These are phyloP conservation scores for Nadsonia starkeyi-henricii DNA, from an alignment of 1,139 yeast species.

Conservation along the genomic window DNA sequence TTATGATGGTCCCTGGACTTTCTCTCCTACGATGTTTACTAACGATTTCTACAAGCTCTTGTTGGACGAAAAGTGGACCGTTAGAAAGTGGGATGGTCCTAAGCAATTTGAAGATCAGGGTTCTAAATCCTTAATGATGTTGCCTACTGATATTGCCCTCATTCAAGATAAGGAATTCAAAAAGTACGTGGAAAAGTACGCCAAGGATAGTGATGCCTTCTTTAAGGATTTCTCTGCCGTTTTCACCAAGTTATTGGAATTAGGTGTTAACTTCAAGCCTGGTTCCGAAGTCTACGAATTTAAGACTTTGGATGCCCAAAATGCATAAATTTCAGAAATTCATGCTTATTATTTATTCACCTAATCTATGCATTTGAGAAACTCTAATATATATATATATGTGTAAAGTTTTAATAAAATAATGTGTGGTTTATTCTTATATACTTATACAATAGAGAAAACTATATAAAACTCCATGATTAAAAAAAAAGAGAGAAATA, in stretches of 20 bases:
- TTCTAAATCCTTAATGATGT: conserved; percentile 73
- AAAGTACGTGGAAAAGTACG: conserved; percentile 56
- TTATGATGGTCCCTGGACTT: conserved; percentile 87
- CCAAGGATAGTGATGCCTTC: conserved; percentile 54
- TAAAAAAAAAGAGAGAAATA: no score
- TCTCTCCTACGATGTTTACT: conserved; percentile 65
- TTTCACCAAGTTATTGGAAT: conserved; percentile 54
- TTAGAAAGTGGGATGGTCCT: conserved; percentile 63
- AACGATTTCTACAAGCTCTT: conserved; percentile 65
- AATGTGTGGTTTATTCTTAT: no score
- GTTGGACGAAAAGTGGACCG: conserved; percentile 58
- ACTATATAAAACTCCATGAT: no score
- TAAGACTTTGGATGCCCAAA: conserved; percentile 26
- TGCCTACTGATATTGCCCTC: conserved; percentile 72
- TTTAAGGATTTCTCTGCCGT: conserved; percentile 61
- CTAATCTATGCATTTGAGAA: no score
- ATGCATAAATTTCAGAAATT: no score
- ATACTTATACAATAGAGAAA: no score
- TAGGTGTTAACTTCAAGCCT: conserved; percentile 48
- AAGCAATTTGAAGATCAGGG: conserved; percentile 64
- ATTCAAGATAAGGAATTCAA: conserved; percentile 51
- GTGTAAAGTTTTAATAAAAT: no score
- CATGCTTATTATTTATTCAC: no score
- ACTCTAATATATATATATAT: no score
- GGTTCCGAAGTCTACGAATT: conserved; percentile 34